phyloP scores from a whole-genome alignment of 2,329 filamentous ascomycete genomes.

The Pestalotiopsis fici region DNA sequence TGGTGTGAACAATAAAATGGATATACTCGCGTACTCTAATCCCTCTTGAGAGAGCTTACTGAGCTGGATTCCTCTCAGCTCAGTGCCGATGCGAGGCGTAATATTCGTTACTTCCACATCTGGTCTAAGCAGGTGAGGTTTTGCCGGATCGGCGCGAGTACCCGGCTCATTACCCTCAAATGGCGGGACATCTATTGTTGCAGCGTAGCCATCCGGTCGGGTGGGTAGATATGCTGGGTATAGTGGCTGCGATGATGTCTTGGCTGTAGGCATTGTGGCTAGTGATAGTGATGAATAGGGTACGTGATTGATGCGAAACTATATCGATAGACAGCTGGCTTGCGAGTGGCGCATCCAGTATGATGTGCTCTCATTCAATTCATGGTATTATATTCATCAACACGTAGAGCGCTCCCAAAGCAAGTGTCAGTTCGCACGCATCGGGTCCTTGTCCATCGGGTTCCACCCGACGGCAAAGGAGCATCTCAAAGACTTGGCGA shows the following conservation, averaged over 20 bases:
- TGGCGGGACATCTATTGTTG: conserved; percentile 21
- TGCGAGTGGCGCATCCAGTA: background rate
- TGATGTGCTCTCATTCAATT: too few species aligned
- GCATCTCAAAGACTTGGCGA: background rate
- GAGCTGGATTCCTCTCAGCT: conserved; percentile 30
- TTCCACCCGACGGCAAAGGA: background rate
- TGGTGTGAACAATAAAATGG: background rate
- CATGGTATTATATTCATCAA: too few species aligned
- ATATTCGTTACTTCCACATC: conserved; percentile 20
- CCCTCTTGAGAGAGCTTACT: conserved; percentile 22
- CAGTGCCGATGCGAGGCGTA: conserved; percentile 28
- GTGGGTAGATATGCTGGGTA: conserved; percentile 34
- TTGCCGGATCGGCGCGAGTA: conserved; percentile 26
- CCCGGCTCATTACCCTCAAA: conserved; percentile 33
- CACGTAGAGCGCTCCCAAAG: too few species aligned
- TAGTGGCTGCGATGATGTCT: conserved; percentile 26
- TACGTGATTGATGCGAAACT: background rate
- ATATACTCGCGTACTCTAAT: conserved; percentile 17
- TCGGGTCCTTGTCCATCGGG: background rate
- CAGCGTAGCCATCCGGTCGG: conserved; percentile 29
- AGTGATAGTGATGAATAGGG: background rate
- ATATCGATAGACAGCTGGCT: background rate
- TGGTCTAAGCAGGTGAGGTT: conserved; percentile 18
- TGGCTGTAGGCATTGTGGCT: background rate
- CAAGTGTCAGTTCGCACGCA: too few species aligned